Evolutionary conservation across 2,329 filamentous ascomycete species (phyloP).

Genomic region (Pseudopyricularia cyperi): DNA sequence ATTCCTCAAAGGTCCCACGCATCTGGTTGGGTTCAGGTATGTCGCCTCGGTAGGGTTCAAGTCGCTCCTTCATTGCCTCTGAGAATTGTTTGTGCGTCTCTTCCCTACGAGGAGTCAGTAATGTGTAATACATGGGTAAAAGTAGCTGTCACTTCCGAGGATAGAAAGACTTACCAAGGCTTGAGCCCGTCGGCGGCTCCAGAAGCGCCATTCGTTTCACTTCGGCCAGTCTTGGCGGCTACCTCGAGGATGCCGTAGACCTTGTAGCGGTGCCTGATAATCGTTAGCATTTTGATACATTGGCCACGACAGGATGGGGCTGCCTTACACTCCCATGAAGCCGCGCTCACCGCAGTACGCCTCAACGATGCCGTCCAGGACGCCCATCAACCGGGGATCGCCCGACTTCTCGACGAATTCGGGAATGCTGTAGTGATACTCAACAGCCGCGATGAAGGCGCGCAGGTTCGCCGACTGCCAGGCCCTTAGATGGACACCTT

Average conservation of each 20-base stretch:
- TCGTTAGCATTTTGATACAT: not conserved
- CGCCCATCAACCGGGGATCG: constrained; percentile 35
- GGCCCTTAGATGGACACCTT: constrained; percentile 37
- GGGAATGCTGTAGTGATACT: constrained; percentile 39
- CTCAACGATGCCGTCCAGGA: constrained; percentile 40
- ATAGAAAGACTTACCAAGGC: constrained; percentile 22
- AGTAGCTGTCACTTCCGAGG: not conserved
- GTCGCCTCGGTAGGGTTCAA: constrained; percentile 33
- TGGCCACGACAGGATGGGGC: not conserved
- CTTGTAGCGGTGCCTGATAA: constrained; percentile 33
- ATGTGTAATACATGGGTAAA: not conserved
- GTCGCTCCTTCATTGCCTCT: constrained; percentile 38
- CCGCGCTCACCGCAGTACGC: constrained; percentile 41
- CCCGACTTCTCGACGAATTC: constrained; percentile 37
- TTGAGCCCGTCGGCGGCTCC: constrained; percentile 26
- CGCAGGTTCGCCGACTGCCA: constrained; percentile 40
- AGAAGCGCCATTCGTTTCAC: constrained; percentile 37
- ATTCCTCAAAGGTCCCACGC: constrained; percentile 41
- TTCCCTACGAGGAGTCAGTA: constrained; percentile 13
- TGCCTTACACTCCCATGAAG: constrained; percentile 32
- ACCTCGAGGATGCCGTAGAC: constrained; percentile 42
- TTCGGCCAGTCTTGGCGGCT: constrained; percentile 37
- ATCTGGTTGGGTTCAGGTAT: constrained; percentile 37
- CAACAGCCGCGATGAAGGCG: constrained; percentile 40
- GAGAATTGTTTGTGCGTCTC: constrained; percentile 37